Base-by-base conservation (phyloP, 805 yeast species). In the Lipomyces chichibuensis region DNA sequence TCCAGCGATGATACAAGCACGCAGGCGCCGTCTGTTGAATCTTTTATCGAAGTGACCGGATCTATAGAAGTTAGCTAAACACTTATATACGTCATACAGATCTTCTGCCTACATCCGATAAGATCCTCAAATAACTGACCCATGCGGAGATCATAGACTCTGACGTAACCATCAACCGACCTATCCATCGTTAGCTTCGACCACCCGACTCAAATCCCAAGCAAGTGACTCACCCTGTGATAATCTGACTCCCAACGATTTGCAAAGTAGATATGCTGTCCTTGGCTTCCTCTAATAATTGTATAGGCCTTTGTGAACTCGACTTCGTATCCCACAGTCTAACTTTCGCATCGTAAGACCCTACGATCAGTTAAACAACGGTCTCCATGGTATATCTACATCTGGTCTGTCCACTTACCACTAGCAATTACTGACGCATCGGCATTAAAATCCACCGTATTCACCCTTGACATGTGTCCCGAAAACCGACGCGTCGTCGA, bases 251-350 rank as follows among this genome's bases (percentile, higher is more conserved):
- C 3, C 63, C 69, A 2, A 63, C 53, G 2, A 76, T 64, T 9
- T 51, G 65, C 8, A 78, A 74, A 9, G 68, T 57, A 9, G 77
- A 66, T 1, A 78, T 72, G n/a, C 77, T 71, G 60, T 79, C 84
- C 46, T 67, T 64, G 60, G 79, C 75, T 11, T 79, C 79, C 0
- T 66, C 63, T 25, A 79, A 75, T 17, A 71, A 65, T 69, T 81
- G 84, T 0, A 80, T 69, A 1, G 84, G 83, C 25, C 65, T 73
- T 33, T 55, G 55, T 0, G 65, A 55, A 0, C 64, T 35, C 2
- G 76, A 64, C 49, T 77, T 63, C 33, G 67, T 53, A 66, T 78
- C 80, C 80, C 80, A 78, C 6, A 77, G 59, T 29, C 75, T 71
- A 20, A 76, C 79, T 1, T 74, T 71, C 7, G 76, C 71, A 59